Conservation (phyloP, 495 filamentous ascomycete genomes). For the Penicillium pancosmium region DNA sequence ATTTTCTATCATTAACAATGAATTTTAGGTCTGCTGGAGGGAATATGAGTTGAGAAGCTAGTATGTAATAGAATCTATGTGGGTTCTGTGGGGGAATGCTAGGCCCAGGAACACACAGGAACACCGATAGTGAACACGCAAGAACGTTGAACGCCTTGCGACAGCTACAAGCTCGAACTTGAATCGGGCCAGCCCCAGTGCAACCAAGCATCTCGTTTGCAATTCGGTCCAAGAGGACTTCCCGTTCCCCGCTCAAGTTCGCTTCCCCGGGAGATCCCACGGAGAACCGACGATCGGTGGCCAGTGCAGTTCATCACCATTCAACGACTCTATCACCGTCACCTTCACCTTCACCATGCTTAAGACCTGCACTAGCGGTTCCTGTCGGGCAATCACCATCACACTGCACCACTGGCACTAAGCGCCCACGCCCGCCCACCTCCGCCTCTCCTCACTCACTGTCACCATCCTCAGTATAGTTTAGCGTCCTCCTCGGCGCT, state of each 20-base stretch:
- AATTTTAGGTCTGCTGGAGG: too few species aligned
- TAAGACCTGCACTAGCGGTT: constrained; percentile 1
- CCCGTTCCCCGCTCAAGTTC: neutral
- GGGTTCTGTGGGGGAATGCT: too few species aligned
- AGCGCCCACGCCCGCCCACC: neutral
- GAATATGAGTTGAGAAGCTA: too few species aligned
- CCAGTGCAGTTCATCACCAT: neutral
- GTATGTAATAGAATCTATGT: too few species aligned
- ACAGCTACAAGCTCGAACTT: neutral
- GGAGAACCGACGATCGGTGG: neutral
- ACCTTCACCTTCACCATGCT: constrained; percentile 3
- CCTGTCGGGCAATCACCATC: constrained; percentile 1
- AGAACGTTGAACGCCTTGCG: neutral
- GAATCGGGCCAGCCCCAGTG: neutral
- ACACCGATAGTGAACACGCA: neutral
- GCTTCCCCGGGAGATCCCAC: neutral
- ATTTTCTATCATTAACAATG: too few species aligned
- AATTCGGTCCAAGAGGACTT: neutral
- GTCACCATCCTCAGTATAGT: constrained; percentile 6
- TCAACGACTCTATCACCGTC: neutral
- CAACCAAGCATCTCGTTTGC: neutral
- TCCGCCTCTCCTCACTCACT: neutral
- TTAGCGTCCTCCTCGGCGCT: constrained; percentile 29
- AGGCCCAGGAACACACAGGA: neutral
- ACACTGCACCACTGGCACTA: constrained; percentile 1